Evolutionary conservation across 176 grass and related monocot species (phyloP).

Genomic region (Carex pumila): DNA sequence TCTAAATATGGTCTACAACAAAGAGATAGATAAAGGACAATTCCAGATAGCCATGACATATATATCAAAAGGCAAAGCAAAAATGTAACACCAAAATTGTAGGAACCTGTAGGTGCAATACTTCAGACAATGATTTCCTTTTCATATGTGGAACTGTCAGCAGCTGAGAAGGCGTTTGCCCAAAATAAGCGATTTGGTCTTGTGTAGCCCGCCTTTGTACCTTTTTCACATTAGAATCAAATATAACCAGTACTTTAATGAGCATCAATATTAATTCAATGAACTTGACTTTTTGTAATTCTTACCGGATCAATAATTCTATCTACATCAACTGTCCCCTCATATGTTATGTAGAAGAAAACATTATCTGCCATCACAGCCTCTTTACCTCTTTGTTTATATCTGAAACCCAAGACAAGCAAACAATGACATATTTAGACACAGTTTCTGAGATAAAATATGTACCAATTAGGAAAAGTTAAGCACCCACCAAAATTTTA

Average conservation of each 20-base stretch:
- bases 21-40: not conserved
- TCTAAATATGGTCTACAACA: slow-evolving; percentile 89
- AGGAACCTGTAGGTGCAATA: slow-evolving; percentile 86
- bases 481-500: not conserved
- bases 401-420: slow-evolving; percentile 43
- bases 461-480: not conserved
- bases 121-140: slow-evolving; percentile 62
- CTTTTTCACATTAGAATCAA: slow-evolving; percentile 36
- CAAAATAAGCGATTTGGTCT: slow-evolving; percentile 99
- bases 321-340: slow-evolving; percentile 94
- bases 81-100: not conserved
- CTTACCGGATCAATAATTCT: slow-evolving; percentile 92
- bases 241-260: slow-evolving; percentile 29
- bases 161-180: slow-evolving; percentile 95
- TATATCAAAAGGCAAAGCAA: not conserved
- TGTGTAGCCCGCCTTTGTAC: slow-evolving; percentile 85
- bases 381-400: slow-evolving; percentile 95
- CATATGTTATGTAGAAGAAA: slow-evolving; percentile 99
- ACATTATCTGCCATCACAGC: slow-evolving; percentile 81
- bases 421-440: not conserved
- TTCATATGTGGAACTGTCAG: slow-evolving; percentile 69
- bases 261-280: slow-evolving; percentile 13
- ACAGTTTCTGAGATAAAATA: not conserved
- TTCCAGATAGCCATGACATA: not conserved
- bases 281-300: slow-evolving; percentile 13